These are phyloP conservation scores for Geum urbanum DNA, from an alignment of 306 rosid species.

Conservation along the genomic window DNA sequence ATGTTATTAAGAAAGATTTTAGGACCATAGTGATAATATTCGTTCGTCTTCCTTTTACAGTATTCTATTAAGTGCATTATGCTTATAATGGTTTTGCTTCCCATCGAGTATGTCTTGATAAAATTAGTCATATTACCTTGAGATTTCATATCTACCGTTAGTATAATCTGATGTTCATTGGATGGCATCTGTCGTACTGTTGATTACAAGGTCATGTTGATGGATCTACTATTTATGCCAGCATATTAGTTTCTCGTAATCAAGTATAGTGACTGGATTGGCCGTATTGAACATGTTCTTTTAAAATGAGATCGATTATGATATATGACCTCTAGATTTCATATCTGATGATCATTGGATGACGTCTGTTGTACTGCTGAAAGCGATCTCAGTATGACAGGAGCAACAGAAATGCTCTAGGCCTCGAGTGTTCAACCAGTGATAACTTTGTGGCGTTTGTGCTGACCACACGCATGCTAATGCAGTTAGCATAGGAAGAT, in stretches of 20 bases:
- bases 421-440: background rate
- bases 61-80: background rate
- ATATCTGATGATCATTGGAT: background rate
- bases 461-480: background rate
- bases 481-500: constrained; percentile 1
- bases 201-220: background rate
- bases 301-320: background rate
- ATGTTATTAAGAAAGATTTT: background rate
- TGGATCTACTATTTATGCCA: background rate
- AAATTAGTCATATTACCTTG: no score
- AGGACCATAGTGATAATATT: background rate
- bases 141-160: no score
- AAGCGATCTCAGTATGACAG: background rate
- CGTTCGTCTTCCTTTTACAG: background rate
- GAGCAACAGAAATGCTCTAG: background rate
- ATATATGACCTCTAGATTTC: background rate
- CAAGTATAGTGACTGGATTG: background rate
- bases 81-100: background rate
- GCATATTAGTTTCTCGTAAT: background rate
- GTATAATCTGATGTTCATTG: no score
- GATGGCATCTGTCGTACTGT: no score
- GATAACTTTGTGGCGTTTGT: background rate
- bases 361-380: background rate
- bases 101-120: no score
- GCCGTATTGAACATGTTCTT: background rate